Evolutionary conservation across 129 eudicot species (phyloP).

Genomic region (Pseudognaphalium luteoalbum): DNA sequence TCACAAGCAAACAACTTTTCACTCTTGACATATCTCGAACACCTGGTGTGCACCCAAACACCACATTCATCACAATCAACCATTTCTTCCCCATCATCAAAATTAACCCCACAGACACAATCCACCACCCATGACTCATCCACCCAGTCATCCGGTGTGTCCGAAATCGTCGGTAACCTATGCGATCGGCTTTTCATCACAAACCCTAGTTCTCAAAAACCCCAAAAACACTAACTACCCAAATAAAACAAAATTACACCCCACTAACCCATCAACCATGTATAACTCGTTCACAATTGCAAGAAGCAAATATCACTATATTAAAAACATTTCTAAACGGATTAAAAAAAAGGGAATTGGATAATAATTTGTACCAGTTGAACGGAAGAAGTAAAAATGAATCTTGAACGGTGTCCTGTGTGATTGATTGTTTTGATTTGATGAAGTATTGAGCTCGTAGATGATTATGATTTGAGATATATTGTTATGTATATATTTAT

Average conservation of each 20-base stretch:
- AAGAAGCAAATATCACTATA: slow-evolving; percentile 2
- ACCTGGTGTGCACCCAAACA: slow-evolving; percentile 97
- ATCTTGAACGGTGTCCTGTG: slow-evolving; percentile 8
- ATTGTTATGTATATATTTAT: background rate
- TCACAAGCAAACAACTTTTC: slow-evolving; percentile 80
- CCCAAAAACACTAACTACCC: slow-evolving; percentile 12
- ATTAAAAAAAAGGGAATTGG: background rate
- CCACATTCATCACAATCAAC: slow-evolving; percentile 97
- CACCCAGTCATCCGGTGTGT: slow-evolving; percentile 86
- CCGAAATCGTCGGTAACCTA: slow-evolving; percentile 63
- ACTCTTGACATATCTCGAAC: slow-evolving; percentile 76
- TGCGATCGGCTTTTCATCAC: slow-evolving; percentile 81
- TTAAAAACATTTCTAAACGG: background rate
- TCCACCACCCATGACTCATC: slow-evolving; percentile 95
- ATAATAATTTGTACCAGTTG: slow-evolving; percentile 22
- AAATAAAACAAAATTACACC: background rate
- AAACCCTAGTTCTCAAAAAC: slow-evolving; percentile 24
- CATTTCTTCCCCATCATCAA: slow-evolving; percentile 97
- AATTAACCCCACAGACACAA: slow-evolving; percentile 88
- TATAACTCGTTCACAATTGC: background rate
- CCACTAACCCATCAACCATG: slow-evolving; percentile 12
- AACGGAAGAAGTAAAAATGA: background rate
- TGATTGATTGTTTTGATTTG: background rate
- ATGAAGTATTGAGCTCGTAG: slow-evolving; percentile 22
- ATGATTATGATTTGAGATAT: slow-evolving; percentile 12